Conservation (phyloP, 129 eudicot species). For the Mikania micrantha region DNA sequence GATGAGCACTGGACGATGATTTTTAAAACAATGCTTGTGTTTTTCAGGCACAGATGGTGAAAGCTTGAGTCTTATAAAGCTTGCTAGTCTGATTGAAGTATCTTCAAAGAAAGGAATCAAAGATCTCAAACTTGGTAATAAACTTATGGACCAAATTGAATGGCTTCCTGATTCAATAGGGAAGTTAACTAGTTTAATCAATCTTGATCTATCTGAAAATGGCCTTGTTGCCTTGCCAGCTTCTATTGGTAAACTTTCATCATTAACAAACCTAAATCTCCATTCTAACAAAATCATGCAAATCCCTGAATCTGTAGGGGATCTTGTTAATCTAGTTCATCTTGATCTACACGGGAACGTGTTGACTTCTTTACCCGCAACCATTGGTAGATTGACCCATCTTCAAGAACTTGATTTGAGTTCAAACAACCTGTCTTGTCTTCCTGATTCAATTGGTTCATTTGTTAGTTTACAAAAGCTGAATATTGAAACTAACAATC, state of each 20-base stretch:
- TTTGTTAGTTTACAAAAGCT: conserved; percentile 55
- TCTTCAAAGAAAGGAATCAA: conserved; percentile 71
- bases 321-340: conserved; percentile 49
- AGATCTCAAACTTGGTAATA: conserved; percentile 55
- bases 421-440: conserved; percentile 49
- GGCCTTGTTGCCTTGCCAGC: conserved; percentile 53
- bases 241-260: conserved; percentile 58
- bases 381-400: conserved; percentile 40
- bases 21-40: not conserved
- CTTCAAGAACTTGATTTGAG: conserved; percentile 80
- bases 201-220: conserved; percentile 68
- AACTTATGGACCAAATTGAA: conserved; percentile 68
- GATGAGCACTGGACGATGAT: not conserved
- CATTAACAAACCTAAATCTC: conserved; percentile 53
- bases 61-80: conserved; percentile 73
- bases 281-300: conserved; percentile 50
- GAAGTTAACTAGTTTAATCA: conserved; percentile 53
- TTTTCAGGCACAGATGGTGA: conserved; percentile 55
- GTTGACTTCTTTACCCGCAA: conserved; percentile 51
- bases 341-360: conserved; percentile 70
- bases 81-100: conserved; percentile 76
- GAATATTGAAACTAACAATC: conserved; percentile 56
- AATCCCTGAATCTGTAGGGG: conserved; percentile 65
- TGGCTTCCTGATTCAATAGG: conserved; percentile 94
- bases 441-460: conserved; percentile 72